phyloP scores from a whole-genome alignment of 2,329 filamentous ascomycete genomes.

The Sclerotinia sclerotiorum region DNA sequence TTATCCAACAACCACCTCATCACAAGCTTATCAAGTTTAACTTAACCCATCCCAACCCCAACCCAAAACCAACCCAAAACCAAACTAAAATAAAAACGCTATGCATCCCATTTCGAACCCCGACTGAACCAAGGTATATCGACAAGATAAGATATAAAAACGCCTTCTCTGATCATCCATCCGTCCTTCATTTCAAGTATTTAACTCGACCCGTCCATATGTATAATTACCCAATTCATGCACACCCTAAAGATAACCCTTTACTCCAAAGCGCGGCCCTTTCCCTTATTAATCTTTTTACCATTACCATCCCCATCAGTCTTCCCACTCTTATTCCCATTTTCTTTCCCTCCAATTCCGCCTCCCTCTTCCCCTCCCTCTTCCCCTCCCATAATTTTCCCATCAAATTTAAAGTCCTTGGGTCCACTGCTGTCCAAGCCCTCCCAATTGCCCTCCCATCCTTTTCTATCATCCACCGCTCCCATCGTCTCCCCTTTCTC shows the following conservation, averaged over 20 bases:
- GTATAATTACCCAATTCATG: not conserved
- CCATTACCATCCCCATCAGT: slow-evolving; percentile 24
- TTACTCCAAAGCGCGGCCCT: slow-evolving; percentile 4
- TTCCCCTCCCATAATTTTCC: slow-evolving; percentile 30
- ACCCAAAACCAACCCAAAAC: not conserved
- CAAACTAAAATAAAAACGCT: not conserved
- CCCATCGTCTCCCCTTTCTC: slow-evolving; percentile 44
- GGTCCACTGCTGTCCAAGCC: slow-evolving; percentile 39
- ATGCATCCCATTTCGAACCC: not conserved
- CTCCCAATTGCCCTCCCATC: slow-evolving; percentile 38
- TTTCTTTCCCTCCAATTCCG: slow-evolving; percentile 21
- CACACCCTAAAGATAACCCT: not conserved
- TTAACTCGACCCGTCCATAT: not conserved
- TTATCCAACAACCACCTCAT: not conserved
- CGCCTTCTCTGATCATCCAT: not conserved
- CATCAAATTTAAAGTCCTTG: slow-evolving; percentile 35
- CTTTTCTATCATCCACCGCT: slow-evolving; percentile 36
- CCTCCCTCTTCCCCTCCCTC: slow-evolving; percentile 28
- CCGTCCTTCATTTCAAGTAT: not conserved
- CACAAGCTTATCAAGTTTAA: too few relatives aligned
- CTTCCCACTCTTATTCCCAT: slow-evolving; percentile 24
- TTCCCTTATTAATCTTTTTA: not conserved
- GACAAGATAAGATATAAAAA: not conserved
- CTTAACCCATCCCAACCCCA: not conserved
- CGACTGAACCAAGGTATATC: slow-evolving; percentile 2